These are phyloP conservation scores for Dendrocalamus latiflorus DNA, from an alignment of 202 grass and related monocot genomes.

Conservation along the genomic window DNA sequence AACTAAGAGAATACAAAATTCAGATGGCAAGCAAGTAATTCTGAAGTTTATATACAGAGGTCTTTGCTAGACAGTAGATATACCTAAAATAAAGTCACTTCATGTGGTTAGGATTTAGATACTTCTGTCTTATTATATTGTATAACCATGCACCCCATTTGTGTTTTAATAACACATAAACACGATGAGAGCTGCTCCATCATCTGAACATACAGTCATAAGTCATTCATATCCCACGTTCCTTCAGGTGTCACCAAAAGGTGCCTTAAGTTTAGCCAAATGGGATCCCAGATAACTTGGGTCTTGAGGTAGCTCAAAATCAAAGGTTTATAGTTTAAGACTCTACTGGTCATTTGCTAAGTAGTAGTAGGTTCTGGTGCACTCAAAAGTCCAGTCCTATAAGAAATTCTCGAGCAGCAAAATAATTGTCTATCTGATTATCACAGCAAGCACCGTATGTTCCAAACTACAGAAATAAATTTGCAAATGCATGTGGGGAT, in stretches of 20 bases:
- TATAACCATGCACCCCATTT: background rate
- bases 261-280: background rate
- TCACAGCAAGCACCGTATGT: background rate
- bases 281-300: background rate
- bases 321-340: background rate
- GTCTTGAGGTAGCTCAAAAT: background rate
- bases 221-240: background rate
- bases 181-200: background rate
- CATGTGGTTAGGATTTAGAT: background rate
- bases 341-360: background rate
- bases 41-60: background rate
- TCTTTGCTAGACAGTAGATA: background rate
- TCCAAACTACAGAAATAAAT: background rate
- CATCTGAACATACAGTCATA: background rate
- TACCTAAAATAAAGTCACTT: background rate
- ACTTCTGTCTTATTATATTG: background rate
- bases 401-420: background rate
- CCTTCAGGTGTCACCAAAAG: background rate
- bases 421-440: conserved; percentile 5
- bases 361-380: background rate
- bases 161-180: background rate
- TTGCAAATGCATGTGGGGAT: background rate
- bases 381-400: background rate
- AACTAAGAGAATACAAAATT: conserved; percentile 6
- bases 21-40: background rate